Base-by-base conservation (phyloP, 768 basidiomycete genomes). In the Grammothele lineata region DNA sequence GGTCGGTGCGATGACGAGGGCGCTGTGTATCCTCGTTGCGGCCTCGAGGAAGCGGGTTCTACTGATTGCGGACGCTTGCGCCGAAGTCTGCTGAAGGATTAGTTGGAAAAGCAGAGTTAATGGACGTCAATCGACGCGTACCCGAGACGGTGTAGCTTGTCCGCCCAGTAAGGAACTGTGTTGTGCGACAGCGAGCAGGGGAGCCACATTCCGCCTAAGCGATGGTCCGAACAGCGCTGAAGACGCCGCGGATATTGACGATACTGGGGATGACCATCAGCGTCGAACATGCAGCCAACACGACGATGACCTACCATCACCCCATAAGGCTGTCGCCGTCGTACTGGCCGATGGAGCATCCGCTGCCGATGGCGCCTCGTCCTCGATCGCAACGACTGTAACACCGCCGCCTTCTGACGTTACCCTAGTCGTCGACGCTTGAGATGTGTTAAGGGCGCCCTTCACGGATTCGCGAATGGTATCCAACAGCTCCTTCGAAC, bases 21-120 rank as follows among this genome's bases (percentile, higher is more conserved):
- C 74, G 43, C 75, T 73, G 57, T 89, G 85, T 42, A 91, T 88
- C 50, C 72, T 78, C n/a, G 73, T 64, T 21, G 85, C 71, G 14
- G 87, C 66, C 17, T 77, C 76, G 25, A 69, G 64, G 58, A 86
- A 83, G 26, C 63, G 67, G 48, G 38, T 50, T 18, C 40, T n/a
- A n/a, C n/a, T n/a, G n/a, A n/a, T n/a, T n/a, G n/a, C n/a, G n/a
- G n/a, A n/a, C 44, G 43, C 23, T 44, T 23, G 45, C 27, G 27
- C 27, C 27, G 7, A 7, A 14, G 27, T 14, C 27, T 14, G 27
- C n/a, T n/a, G n/a, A n/a, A n/a, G n/a, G n/a, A n/a, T n/a, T n/a
- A n/a, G n/a, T n/a, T n/a, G n/a, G n/a, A n/a, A n/a, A n/a, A n/a
- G n/a, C n/a, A n/a, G n/a, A n/a, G n/a, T n/a, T n/a, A n/a, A n/a